Conservation (phyloP, 805 yeast species). For the Wickerhamomyces ciferrii region DNA sequence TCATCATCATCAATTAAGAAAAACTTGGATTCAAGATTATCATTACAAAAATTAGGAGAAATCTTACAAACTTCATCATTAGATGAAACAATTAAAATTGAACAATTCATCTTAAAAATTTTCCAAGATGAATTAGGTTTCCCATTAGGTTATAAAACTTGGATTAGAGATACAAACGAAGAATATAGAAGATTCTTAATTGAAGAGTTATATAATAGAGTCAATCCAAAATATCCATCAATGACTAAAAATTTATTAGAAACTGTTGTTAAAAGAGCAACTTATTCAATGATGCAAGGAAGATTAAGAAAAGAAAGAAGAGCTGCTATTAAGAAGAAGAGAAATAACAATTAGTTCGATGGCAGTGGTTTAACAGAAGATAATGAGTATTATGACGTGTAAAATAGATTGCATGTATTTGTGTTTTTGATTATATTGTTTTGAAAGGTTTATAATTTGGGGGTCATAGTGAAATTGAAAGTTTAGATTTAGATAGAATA, state of each 20-base stretch:
- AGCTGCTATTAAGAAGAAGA: constrained; percentile 31
- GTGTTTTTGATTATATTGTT: too few relatives aligned
- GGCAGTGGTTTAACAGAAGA: too few relatives aligned
- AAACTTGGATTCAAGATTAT: constrained; percentile 47
- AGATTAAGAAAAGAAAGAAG: constrained; percentile 66
- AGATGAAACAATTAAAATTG: constrained; percentile 52
- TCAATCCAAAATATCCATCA: constrained; percentile 12
- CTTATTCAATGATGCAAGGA: constrained; percentile 77
- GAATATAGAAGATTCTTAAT: constrained; percentile 44
- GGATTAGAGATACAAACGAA: constrained; percentile 75
- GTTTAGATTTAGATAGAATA: too few relatives aligned
- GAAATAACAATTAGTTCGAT: too few relatives aligned
- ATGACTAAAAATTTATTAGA: constrained; percentile 42
- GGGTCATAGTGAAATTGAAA: not conserved
- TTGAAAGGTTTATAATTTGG: too few relatives aligned
- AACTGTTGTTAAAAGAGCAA: constrained; percentile 73
- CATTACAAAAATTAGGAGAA: constrained; percentile 48
- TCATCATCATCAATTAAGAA: not conserved
- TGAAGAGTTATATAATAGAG: constrained; percentile 38
- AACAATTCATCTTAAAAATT: constrained; percentile 44
- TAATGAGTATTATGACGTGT: too few relatives aligned
- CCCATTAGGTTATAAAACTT: constrained; percentile 71
- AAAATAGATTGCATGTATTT: too few relatives aligned
- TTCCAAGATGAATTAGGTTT: constrained; percentile 58
- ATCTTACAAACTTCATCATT: constrained; percentile 44